Evolutionary conservation across 208 protist genomes (phyloP), one percentile per base, ranked within the genome.

Genomic region (Angomonas deanei): DNA sequence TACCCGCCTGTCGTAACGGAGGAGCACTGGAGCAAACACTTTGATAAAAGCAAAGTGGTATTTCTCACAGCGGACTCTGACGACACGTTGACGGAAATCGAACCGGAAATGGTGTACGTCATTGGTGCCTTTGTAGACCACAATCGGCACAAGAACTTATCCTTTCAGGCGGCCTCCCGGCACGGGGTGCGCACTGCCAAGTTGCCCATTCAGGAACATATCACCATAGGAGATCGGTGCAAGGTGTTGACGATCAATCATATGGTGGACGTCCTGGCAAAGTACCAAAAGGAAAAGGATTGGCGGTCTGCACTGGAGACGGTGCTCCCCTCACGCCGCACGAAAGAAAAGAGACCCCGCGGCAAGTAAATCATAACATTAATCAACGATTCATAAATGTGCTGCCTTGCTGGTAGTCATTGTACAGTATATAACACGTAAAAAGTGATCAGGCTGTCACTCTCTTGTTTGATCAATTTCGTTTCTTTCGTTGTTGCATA

Each of bases 221-320:
- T 96, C 31, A 71, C 78, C n/a, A 53, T 96, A 2, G 81, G 87
- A 31, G 93, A 96, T 58, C 84, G 82, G 5, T 94, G 85, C 71
- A 90, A 91, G 56, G 87, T 96, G 31, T 76, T 96, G 10, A 96
- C 91, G 15, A 87, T 96, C 59, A 96, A 96, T 56, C 91, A 96
- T 64, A 75, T 94, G 6, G 77, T 85, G 10, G 76, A 92, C 11
- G 79, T 91, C 39, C 81, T 96, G 13, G 77, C 75, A n/a, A 64
- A 53, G 10, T 96, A 82, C 56, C 54, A 26, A 1, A 63, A 64
- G 10, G 56, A 68, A 19, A 61, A 64, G 13, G 70, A 89, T 62
- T 96, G 91, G 91, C 47, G 36, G 4, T 39, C 11, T 0, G 87
- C 87, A 0, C 76, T 96, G 64, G 78, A 91, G 36, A 36, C 47